Percentiles rank a stretch among this genome's conserved stretches.
phyloP scores from a whole-genome alignment of 2,329 filamentous ascomycete species.

The Zymoseptoria brevis region DNA sequence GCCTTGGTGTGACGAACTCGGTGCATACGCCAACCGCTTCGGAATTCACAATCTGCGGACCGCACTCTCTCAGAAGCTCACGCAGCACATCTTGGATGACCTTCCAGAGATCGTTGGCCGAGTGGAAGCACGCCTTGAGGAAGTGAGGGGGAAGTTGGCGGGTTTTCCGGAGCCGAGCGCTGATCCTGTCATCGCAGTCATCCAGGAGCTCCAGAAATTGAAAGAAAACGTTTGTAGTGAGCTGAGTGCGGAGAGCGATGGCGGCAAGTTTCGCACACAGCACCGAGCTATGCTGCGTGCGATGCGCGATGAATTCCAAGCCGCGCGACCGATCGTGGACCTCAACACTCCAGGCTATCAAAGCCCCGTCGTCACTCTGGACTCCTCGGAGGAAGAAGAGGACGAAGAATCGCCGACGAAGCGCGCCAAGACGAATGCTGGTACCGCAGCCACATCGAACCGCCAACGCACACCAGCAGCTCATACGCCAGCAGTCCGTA shows the following conservation, averaged over 20 bases:
- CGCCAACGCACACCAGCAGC: background rate
- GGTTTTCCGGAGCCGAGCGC: conserved; percentile 54
- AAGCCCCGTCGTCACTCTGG: conserved; percentile 9
- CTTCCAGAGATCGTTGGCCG: conserved; percentile 36
- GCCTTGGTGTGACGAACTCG: conserved; percentile 41
- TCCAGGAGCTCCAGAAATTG: conserved; percentile 52
- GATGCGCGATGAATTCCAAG: too few relatives aligned
- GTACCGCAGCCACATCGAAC: conserved; percentile 4
- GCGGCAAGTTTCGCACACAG: conserved; percentile 34
- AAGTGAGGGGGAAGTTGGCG: conserved; percentile 49
- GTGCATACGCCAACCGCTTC: conserved; percentile 37
- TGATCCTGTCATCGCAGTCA: conserved; percentile 60
- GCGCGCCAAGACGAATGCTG: conserved; percentile 24
- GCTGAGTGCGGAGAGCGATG: conserved; percentile 42
- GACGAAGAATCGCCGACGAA: conserved; percentile 22
- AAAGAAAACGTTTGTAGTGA: conserved; percentile 46
- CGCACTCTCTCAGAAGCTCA: conserved; percentile 42
- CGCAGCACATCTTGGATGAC: conserved; percentile 37
- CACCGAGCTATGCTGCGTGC: conserved; percentile 38
- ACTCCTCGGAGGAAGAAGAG: conserved; percentile 15
- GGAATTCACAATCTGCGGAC: conserved; percentile 46
- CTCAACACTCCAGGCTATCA: conserved; percentile 21
- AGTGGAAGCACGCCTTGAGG: conserved; percentile 40
- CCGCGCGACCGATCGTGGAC: conserved; percentile 23
- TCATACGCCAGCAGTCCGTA: background rate